Evolutionary conservation across 164 flowering plant species (phyloP).

Genomic region (Annona cherimola): DNA sequence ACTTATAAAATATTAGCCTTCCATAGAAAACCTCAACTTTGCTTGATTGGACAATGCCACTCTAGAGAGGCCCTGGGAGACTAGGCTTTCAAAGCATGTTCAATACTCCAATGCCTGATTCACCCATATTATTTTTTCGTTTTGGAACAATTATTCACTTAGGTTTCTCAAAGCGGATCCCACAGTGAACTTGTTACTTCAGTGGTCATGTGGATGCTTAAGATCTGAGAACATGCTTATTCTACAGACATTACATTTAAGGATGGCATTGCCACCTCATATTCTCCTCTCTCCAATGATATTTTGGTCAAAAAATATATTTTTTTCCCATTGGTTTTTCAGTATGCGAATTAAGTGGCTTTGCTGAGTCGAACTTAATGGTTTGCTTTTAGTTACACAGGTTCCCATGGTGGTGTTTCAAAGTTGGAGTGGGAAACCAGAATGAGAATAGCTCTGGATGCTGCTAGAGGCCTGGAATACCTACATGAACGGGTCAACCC

Average conservation of each 20-base stretch:
- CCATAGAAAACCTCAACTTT: too few species aligned
- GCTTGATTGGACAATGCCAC: too few species aligned
- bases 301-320: background rate
- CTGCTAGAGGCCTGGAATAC: constrained; percentile 95
- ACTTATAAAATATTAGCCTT: too few species aligned
- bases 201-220: background rate
- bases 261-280: background rate
- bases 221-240: background rate
- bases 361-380: background rate
- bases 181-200: background rate
- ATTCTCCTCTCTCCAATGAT: background rate
- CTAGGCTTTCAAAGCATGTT: too few species aligned
- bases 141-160: too few species aligned
- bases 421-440: constrained; percentile 89
- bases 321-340: background rate
- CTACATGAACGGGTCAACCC: constrained; percentile 88
- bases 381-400: constrained; percentile 29
- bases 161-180: too few species aligned
- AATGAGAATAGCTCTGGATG: constrained; percentile 81
- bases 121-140: too few species aligned
- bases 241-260: background rate
- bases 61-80: too few species aligned
- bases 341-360: background rate
- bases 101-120: too few species aligned
- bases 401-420: constrained; percentile 33